Evolutionary conservation across 352 stramenopile genomes (phyloP), one percentile per base, ranked within the genome.

Genomic region (Pythium chondricola): DNA sequence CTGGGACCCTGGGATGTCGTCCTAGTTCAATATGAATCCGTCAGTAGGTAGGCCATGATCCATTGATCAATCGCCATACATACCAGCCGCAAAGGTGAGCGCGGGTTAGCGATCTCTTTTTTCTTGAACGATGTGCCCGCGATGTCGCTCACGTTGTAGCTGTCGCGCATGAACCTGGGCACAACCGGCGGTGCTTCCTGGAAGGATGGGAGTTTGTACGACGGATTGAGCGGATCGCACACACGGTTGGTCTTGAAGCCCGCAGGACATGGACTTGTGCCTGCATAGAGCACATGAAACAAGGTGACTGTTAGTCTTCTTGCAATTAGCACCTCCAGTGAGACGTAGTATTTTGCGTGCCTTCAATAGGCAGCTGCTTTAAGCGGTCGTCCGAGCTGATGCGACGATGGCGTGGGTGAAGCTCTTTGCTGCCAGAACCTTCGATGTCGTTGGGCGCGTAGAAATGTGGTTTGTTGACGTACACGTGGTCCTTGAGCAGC

Each of bases 81-180:
- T 52, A 78, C 62, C 49, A 85, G 43, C 22, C 67, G 69, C 41
- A 77, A 52, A 6, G 59, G 59, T n/a, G 78, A 66, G 29, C 71
- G 65, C 16, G 72, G 73, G 21, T 85, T 68, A 10, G 53, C 39
- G 18, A 81, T 64, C 30, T 71, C 48, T 11, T 63, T 73, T 6
- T 51, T 52, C 35, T 71, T 76, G 48, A 64, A 71, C 11, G 44
- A 69, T 14, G 78, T 85, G 38, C 78, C 78, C 14, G 83, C 73
- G 33, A 90, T 90, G 51, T 90, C 74, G 20, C 53, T 67, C 33
- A 87, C 74, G 47, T 83, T 71, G 56, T 85, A 88, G 62, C 72
- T 85, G 45, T 90, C 75, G 11, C 78, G 75, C 17, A 90, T 48
- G 43, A 90, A 90, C 37, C 76, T 77, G 2, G 71, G 73, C 22